Conservation (phyloP, 495 filamentous ascomycete genomes). For the Clavariopsis aquatica region DNA sequence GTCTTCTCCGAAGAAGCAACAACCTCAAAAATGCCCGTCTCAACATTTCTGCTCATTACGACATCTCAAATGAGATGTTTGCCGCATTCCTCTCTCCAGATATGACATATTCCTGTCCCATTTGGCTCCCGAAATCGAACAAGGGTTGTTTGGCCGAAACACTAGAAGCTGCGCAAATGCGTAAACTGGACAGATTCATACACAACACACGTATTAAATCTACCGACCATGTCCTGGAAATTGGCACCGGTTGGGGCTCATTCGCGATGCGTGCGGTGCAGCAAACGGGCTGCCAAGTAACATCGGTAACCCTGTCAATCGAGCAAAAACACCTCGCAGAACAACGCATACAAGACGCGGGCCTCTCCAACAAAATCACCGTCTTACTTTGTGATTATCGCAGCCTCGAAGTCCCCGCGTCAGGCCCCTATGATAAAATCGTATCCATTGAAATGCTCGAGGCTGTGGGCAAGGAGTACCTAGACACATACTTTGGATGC, state of each 20-base stretch:
- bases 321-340: conserved; percentile 66
- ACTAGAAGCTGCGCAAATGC: conserved; percentile 64
- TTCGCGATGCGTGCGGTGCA: conserved; percentile 64
- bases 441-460: conserved; percentile 77
- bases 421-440: conserved; percentile 64
- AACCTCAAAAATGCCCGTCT: conserved; percentile 64
- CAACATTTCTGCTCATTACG: conserved; percentile 71
- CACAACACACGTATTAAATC: conserved; percentile 59
- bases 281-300: conserved; percentile 62
- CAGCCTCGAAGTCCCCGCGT: conserved; percentile 51
- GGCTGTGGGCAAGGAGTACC: conserved; percentile 65
- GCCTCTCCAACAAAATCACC: conserved; percentile 55
- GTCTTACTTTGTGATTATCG: conserved; percentile 65
- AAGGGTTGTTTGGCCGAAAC: conserved; percentile 50
- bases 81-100: conserved; percentile 69
- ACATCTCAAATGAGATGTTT: conserved; percentile 75
- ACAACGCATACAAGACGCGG: conserved; percentile 55
- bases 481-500: conserved; percentile 55
- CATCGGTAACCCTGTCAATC: conserved; percentile 60
- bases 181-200: conserved; percentile 64
- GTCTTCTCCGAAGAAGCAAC: conserved; percentile 60
- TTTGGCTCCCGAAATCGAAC: conserved; percentile 55
- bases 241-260: conserved; percentile 70
- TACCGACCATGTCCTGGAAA: conserved; percentile 67
- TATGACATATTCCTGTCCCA: conserved; percentile 76